Base-by-base conservation (phyloP, 192 early-diverging fungal genomes). In the Jimgerdemannia lactiflua region DNA sequence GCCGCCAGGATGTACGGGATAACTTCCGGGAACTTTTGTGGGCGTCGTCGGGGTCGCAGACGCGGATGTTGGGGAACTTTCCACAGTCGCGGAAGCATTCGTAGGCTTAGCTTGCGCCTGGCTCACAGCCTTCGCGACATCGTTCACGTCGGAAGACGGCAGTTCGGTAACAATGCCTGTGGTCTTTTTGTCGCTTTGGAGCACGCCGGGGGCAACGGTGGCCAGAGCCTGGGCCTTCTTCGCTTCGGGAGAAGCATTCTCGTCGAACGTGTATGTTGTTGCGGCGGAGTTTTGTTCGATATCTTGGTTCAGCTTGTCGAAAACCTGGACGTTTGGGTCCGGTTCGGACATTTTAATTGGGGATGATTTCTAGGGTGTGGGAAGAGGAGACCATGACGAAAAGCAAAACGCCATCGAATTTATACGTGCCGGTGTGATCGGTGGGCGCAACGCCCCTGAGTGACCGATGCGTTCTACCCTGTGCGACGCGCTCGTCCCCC, bases 131-230 rank as follows among this genome's bases (percentile, higher is more conserved):
- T 69, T 17, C 4, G 41, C 39, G 29, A 77, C 74, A 11, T 65
- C 66, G 4, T 42, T 70, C 17, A 75, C 73, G 64, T 83, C 75
- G 42, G 73, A 65, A 10, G 78, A 54, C 43, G 29, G 20, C 7
- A 79, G 69, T 39, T 83, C 81, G 14, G 81, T 83, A 18, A 11
- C 39, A 7, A 83, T 42, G 20, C 73, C 64, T 29, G 69, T 64
- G n/a, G 49, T 19, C 20, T 65, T 19, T 39, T 79, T 72, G 14
- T 71, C 39, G 39, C 74, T 73, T 10, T 77, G 81, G 3, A 83
- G 65, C 4, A 83, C 39, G 17, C 75, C 78, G 18, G 72, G 72
- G 3, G 80, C 74, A 54, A 82, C 70, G 43, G 39, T 20, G 29
- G 59, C 65, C 42, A 71, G 39, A 43, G 78, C 78, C 17, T 71